Conservation (phyloP, 257 asterid genomes). For the Jacaranda copaia region DNA sequence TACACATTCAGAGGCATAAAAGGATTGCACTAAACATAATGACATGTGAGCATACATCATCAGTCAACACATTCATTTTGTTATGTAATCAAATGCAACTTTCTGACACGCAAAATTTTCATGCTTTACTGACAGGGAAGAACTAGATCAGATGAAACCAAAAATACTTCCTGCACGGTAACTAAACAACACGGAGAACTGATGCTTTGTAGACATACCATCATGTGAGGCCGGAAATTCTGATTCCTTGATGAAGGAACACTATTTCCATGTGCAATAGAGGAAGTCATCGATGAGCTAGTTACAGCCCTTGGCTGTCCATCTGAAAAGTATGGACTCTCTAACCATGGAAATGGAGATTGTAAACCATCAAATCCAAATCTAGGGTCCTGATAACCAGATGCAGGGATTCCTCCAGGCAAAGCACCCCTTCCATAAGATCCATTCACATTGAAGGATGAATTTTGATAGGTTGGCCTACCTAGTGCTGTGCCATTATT, state of each 20-base stretch:
- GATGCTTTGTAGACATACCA: constrained; percentile 41
- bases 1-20: not conserved
- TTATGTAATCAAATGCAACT: not conserved
- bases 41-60: not conserved
- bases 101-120: not conserved
- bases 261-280: constrained; percentile 47
- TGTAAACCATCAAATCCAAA: constrained; percentile 62
- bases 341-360: constrained; percentile 75
- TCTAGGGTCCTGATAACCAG: constrained; percentile 70
- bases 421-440: constrained; percentile 54
- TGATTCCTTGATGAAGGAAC: constrained; percentile 61
- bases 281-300: constrained; percentile 50
- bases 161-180: not conserved
- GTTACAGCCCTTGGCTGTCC: constrained; percentile 56
- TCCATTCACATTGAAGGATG: constrained; percentile 49
- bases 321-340: constrained; percentile 58
- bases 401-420: constrained; percentile 58
- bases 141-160: not conserved
- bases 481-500: constrained; percentile 41
- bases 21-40: not conserved
- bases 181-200: not conserved
- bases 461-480: constrained; percentile 48
- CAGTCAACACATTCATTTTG: not conserved
- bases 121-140: not conserved
- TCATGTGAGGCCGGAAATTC: constrained; percentile 47